Conservation (phyloP, 2,329 filamentous ascomycete species). For the Trichoderma koningiopsis region DNA sequence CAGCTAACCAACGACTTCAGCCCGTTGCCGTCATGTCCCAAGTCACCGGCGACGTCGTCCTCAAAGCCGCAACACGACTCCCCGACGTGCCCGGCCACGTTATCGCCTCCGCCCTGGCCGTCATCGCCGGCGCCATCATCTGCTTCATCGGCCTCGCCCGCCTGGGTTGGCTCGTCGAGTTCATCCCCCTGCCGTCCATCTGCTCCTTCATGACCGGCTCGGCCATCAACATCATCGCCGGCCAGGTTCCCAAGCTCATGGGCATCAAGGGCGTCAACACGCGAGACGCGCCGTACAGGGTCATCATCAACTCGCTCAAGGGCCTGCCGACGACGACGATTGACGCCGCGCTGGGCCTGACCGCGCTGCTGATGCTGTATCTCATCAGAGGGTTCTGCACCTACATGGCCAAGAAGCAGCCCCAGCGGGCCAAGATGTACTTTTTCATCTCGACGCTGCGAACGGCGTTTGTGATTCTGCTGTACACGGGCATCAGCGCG, state of each 20-base stretch:
- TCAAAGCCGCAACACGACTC: conserved; percentile 41
- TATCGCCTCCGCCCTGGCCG: conserved; percentile 51
- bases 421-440: conserved; percentile 67
- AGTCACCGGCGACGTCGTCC: conserved; percentile 53
- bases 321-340: conserved; percentile 53
- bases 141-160: conserved; percentile 52
- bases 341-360: conserved; percentile 74
- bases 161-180: conserved; percentile 57
- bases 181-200: conserved; percentile 56
- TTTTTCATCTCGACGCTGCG: conserved; percentile 80
- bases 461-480: conserved; percentile 76
- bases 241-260: conserved; percentile 54
- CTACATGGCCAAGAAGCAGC: conserved; percentile 65
- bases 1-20: conserved; percentile 36
- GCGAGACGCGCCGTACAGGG: conserved; percentile 49
- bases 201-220: conserved; percentile 59
- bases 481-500: conserved; percentile 78
- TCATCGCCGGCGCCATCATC: conserved; percentile 54
- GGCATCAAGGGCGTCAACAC: conserved; percentile 55
- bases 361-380: conserved; percentile 69
- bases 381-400: conserved; percentile 64
- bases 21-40: conserved; percentile 58
- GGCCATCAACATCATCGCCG: conserved; percentile 52
- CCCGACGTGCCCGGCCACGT: conserved; percentile 46
- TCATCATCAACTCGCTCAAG: conserved; percentile 56